Evolutionary conservation across 768 basidiomycete genomes (phyloP).

Genomic region (Thelephora aurantiotincta): DNA sequence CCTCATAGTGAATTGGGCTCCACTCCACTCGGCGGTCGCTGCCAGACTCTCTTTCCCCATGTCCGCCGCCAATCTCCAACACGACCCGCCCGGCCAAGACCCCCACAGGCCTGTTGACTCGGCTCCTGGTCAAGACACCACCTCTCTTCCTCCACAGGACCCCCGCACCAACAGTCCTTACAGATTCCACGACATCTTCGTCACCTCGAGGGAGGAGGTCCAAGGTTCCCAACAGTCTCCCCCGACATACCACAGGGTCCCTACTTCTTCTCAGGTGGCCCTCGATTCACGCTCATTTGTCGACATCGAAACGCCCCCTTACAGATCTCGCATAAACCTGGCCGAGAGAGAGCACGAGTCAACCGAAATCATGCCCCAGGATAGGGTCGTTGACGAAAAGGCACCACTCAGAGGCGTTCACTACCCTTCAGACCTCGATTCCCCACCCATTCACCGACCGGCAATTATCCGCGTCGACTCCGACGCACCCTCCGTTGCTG

Average conservation of each 20-base stretch:
- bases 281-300: constrained; percentile 6
- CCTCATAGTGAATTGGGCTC: too few relatives aligned
- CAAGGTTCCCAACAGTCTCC: constrained; percentile 21
- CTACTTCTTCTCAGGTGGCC: constrained; percentile 20
- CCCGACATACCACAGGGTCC: constrained; percentile 19
- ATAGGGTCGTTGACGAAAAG: background rate
- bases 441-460: constrained; percentile 6
- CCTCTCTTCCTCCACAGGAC: constrained; percentile 3
- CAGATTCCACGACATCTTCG: constrained; percentile 9
- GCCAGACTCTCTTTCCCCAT: too few relatives aligned
- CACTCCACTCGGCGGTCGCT: background rate
- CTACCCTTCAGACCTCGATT: constrained; percentile 31
- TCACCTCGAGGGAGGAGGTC: constrained; percentile 9
- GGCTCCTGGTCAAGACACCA: background rate
- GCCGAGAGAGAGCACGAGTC: constrained; percentile 9
- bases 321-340: constrained; percentile 12
- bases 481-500: constrained; percentile 28
- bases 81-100: background rate
- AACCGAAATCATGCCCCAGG: constrained; percentile 4
- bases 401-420: constrained; percentile 23
- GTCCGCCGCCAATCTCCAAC: background rate
- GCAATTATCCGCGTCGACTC: constrained; percentile 13
- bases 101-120: background rate
- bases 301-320: constrained; percentile 12
- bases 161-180: constrained; percentile 5